Conservation (phyloP, 495 filamentous ascomycete genomes). For the Aspergillus incahuasiensis region DNA sequence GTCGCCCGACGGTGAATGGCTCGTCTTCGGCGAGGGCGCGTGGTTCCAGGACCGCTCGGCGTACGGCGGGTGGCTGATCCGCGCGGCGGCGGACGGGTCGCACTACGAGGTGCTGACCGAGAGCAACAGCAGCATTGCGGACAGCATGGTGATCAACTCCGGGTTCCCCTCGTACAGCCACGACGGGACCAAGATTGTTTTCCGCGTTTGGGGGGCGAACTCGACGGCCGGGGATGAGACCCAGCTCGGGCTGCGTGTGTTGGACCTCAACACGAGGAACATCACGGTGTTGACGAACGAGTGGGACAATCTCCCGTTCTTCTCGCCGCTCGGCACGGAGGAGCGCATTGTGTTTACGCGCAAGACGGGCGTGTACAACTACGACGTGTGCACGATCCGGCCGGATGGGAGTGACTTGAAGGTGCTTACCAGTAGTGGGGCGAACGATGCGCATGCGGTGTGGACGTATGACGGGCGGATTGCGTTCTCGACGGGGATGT, state of each 20-base stretch:
- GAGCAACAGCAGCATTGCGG: conserved; percentile 11
- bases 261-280: conserved; percentile 24
- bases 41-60: conserved; percentile 27
- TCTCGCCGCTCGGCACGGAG: conserved; percentile 22
- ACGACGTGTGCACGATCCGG: conserved; percentile 34
- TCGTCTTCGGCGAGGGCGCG: conserved; percentile 28
- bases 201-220: conserved; percentile 26
- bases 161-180: conserved; percentile 29
- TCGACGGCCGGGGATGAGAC: conserved; percentile 15
- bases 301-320: conserved; percentile 31
- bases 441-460: conserved; percentile 41
- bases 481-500: conserved; percentile 30
- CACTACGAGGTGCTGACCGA: conserved; percentile 21
- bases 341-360: conserved; percentile 30
- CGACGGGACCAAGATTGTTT: conserved; percentile 29
- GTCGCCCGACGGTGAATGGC: conserved; percentile 26
- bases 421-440: conserved; percentile 28
- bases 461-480: conserved; percentile 37
- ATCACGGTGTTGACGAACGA: conserved; percentile 23
- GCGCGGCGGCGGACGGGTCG: conserved; percentile 22
- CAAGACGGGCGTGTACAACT: conserved; percentile 25
- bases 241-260: conserved; percentile 24
- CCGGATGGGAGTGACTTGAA: conserved; percentile 33
- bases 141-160: conserved; percentile 19
- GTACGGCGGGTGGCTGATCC: conserved; percentile 22